Evolutionary conservation across 352 stramenopile genomes (phyloP).

Genomic region (Plasmopara muralis): DNA sequence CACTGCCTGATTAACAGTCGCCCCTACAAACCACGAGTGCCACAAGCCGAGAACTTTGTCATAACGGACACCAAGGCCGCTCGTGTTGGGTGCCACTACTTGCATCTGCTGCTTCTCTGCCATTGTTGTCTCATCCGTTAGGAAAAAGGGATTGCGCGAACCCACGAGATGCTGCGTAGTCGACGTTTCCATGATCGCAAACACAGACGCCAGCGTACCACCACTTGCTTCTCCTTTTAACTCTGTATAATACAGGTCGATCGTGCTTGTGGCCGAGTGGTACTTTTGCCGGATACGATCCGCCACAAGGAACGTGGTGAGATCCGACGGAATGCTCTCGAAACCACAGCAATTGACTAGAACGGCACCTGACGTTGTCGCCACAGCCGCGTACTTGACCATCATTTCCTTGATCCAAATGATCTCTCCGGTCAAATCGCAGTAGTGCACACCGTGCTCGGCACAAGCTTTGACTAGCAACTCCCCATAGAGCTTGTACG

Average conservation of each 20-base stretch:
- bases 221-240: conserved; percentile 52
- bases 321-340: conserved; percentile 86
- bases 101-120: conserved; percentile 23
- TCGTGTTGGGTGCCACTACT: conserved; percentile 35
- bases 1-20: conserved; percentile 66
- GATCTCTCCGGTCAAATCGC: conserved; percentile 88
- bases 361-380: conserved; percentile 57
- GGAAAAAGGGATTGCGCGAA: conserved; percentile 45
- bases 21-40: conserved; percentile 76
- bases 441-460: conserved; percentile 87
- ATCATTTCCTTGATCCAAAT: conserved; percentile 84
- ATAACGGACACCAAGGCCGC: conserved; percentile 40
- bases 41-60: conserved; percentile 59
- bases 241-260: conserved; percentile 46
- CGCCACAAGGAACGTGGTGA: conserved; percentile 66
- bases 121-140: conserved; percentile 44
- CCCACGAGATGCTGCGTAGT: conserved; percentile 32
- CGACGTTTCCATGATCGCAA: conserved; percentile 51
- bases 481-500: conserved; percentile 83
- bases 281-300: conserved; percentile 55
- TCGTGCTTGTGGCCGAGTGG: conserved; percentile 27
- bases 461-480: conserved; percentile 81
- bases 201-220: conserved; percentile 50
- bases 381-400: conserved; percentile 43
- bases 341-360: conserved; percentile 87